These are phyloP conservation scores for Scytalidium lignicola DNA, from an alignment of 2,329 filamentous ascomycete genomes.

Conservation along the genomic window DNA sequence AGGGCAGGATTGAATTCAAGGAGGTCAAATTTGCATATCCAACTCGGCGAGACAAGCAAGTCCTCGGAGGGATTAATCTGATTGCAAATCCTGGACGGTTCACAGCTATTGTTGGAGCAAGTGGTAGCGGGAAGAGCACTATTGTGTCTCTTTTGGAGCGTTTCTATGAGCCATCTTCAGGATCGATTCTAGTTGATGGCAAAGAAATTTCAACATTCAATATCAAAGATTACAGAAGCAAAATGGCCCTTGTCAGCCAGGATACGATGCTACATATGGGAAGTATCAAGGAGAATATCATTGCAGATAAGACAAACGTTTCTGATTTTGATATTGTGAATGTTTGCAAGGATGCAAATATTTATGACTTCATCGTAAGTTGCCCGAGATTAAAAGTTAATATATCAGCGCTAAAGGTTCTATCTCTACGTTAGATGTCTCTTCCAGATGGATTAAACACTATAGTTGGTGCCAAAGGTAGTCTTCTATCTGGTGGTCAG, in stretches of 20 bases:
- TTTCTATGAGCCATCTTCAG: conserved; percentile 49
- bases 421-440: background rate
- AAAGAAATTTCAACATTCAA: conserved; percentile 31
- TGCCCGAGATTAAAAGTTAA: conserved; percentile 31
- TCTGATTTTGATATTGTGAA: background rate
- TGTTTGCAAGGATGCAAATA: conserved; percentile 41
- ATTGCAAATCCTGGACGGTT: conserved; percentile 46
- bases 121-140: conserved; percentile 54
- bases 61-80: conserved; percentile 31
- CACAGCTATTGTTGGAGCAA: conserved; percentile 54
- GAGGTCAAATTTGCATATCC: conserved; percentile 12
- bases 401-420: too few species aligned
- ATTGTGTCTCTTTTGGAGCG: conserved; percentile 49
- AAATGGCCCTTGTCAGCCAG: conserved; percentile 20
- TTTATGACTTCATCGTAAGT: conserved; percentile 47
- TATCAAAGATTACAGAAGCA: conserved; percentile 16
- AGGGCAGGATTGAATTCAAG: conserved; percentile 9
- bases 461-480: conserved; percentile 36
- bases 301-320: background rate
- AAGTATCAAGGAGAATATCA: conserved; percentile 30
- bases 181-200: conserved; percentile 5
- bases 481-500: conserved; percentile 46
- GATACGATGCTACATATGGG: conserved; percentile 47
- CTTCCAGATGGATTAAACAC: conserved; percentile 30
- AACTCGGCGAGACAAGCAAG: conserved; percentile 2